Base-by-base conservation (phyloP, 2,329 filamentous ascomycete species). In the Penicillium sp. region DNA sequence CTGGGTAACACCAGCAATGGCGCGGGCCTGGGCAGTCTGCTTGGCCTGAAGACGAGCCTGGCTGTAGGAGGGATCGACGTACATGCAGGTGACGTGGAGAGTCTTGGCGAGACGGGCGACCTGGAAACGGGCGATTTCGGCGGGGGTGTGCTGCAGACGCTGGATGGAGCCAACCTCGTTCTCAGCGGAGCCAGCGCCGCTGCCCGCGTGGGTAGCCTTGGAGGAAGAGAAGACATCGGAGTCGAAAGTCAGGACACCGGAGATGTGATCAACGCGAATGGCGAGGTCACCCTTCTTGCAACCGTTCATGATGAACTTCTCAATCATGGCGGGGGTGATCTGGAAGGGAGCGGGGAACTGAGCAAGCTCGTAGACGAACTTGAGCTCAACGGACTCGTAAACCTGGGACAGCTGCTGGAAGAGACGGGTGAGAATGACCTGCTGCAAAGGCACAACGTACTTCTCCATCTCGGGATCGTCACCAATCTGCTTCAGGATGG, bases 251-350 rank as follows among this genome's bases (percentile, higher is more conserved):
- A 99, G 85, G 49, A 97, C 90, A 59, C 94, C 92, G 53, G 92
- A 93, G 60, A 92, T 92, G 73, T 99, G 94, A 73, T 97, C 91
- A 78, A 97, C 91, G 60, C 94, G 92, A 68, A 99, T 95, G 53
- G 94, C 90, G 45, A 99, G 84, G 69, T 99, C 94, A 56, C 94
- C 94, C 85, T 99, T 99, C 87, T 99, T 99, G 85, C 96, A 97
- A 63, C 94, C 94, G 77, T 99, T 99, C 94, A 99, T 99, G 83
- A 99, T 97, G 83, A 99, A 99, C 81, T 97, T 99, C 82, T 99
- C 94, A 65, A 99, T 95, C 60, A 91, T 96, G 65, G 88, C 87
- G 53, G 90, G 87, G 62, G 85, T 89, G 65, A 97, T 92, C 78
- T 97, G 89, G 84, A 95, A 97, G 41, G 94, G 91, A 74, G 96